Evolutionary conservation across 2,329 filamentous ascomycete genomes (phyloP), one percentile per base, ranked within the genome.

Genomic region (Arachnomyces sp.): DNA sequence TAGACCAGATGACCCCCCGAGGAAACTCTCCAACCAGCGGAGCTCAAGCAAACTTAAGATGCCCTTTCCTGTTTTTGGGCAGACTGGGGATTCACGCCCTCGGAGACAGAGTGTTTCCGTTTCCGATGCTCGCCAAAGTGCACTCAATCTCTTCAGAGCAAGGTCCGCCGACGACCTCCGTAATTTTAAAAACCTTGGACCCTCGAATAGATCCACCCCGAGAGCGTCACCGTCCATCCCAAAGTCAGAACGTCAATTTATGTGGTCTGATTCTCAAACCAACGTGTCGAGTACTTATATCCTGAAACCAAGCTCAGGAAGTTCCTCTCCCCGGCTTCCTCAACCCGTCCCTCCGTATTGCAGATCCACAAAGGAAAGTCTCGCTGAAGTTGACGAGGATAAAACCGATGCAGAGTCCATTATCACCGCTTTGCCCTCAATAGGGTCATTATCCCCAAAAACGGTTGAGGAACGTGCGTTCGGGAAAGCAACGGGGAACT

Each of bases 91-190:
- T 25, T 25, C 21, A 5, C 21, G 21, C 9, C 21, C 21, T 9
- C 21, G 21, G 21, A 25, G 21, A 25, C 21, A 25, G 21, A 25
- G 21, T 9, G 21, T 25, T 9, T 25, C 21, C 9, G 21, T 25
- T 9, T 25, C 9, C 9, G 21, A 25, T 9, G 21, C 21, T 9
- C 21, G 21, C 21, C 21, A 25, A 9, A 25, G 56, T 36, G 53
- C 37, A 44, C 52, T 47, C 43, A 61, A 58, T 35, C 51, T 53
- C 17, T 62, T 62, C 44, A 55, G 57, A 11, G 43, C 49, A 3
- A 60, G 52, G 33, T 47, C 57, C 1, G 46, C 55, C 1, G 44
- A 44, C 16, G 32, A 38, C 4, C 40, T 44, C 3, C 46, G 39
- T 16, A 16, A 31, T 9, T 28, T 30, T 29, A 37, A 13, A 7